Percentiles rank a stretch among this genome's conserved stretches.
These are phyloP conservation scores for Hortiboletus campestris DNA, from an alignment of 768 basidiomycete genomes.

Conservation along the genomic window DNA sequence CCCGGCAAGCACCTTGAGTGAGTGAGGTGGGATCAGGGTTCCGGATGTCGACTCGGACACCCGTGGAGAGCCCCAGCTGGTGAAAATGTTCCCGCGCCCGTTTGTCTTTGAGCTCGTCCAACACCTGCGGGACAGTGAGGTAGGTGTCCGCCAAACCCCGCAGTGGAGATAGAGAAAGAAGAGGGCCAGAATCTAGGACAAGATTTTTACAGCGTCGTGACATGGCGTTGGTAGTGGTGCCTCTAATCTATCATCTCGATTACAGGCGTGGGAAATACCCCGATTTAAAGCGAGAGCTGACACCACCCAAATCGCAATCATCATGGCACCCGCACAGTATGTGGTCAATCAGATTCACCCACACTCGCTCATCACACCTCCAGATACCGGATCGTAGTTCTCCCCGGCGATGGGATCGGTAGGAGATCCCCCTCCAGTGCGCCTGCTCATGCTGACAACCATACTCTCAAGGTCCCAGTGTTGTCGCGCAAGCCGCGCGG, in stretches of 20 bases:
- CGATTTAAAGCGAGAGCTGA: not conserved
- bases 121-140: constrained; percentile 85
- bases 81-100: constrained; percentile 86
- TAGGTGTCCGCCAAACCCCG: constrained; percentile 86
- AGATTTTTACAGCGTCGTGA: constrained; percentile 66
- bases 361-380: constrained; percentile 1
- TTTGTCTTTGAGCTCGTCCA: constrained; percentile 86
- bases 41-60: constrained; percentile 70
- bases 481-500: constrained; percentile 79
- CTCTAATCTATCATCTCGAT: not conserved
- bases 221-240: constrained; percentile 16
- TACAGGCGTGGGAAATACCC: constrained; percentile 9
- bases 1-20: constrained; percentile 48
- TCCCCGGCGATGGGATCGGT: constrained; percentile 99
- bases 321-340: constrained; percentile 48
- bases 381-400: constrained; percentile 84
- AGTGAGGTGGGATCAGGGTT: constrained; percentile 70
- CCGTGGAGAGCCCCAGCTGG: constrained; percentile 68
- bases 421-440: constrained; percentile 13
- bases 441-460: not conserved
- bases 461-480: constrained; percentile 72
- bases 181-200: constrained; percentile 91
- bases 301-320: not conserved
- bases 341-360: constrained; percentile 14
- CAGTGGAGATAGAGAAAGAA: constrained; percentile 85